Conservation (phyloP, 176 grass and related monocot species). For the Zizania latifolia region DNA sequence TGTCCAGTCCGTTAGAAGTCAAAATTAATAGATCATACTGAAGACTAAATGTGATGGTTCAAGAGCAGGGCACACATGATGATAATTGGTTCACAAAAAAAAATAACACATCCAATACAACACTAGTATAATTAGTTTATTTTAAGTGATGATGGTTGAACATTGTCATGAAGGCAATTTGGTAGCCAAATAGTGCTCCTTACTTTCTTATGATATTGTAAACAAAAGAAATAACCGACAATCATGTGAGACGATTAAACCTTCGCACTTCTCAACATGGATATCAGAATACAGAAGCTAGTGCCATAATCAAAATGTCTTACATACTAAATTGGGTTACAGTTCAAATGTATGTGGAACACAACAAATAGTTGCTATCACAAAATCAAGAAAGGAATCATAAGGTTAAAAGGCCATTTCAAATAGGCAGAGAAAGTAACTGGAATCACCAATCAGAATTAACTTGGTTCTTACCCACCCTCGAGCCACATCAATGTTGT, state of each 20-base stretch:
- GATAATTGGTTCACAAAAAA: slow-evolving; percentile 4
- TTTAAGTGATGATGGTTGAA: slow-evolving; percentile 12
- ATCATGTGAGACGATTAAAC: background rate
- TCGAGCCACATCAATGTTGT: slow-evolving; percentile 66
- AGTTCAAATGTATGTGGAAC: background rate
- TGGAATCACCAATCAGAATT: slow-evolving; percentile 24
- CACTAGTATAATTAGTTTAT: background rate
- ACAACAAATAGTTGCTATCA: no score
- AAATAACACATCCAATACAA: background rate
- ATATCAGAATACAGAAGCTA: background rate
- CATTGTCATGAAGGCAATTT: background rate
- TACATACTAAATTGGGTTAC: background rate
- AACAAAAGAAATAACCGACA: background rate
- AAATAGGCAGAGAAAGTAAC: slow-evolving; percentile 11
- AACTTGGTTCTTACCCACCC: slow-evolving; percentile 93
- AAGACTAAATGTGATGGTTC: slow-evolving; percentile 3
- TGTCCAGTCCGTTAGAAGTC: slow-evolving; percentile 3
- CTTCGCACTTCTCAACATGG: background rate
- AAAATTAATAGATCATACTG: slow-evolving; percentile 17
- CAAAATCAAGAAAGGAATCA: no score
- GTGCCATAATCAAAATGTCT: background rate
- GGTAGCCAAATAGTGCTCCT: slow-evolving; percentile 1
- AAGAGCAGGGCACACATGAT: background rate
- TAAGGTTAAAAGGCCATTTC: slow-evolving; percentile 22
- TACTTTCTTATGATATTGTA: background rate